Evolutionary conservation across 78 protist species (phyloP), one percentile per base, ranked within the genome.

Genomic region (Dictyostelium discoideum): DNA sequence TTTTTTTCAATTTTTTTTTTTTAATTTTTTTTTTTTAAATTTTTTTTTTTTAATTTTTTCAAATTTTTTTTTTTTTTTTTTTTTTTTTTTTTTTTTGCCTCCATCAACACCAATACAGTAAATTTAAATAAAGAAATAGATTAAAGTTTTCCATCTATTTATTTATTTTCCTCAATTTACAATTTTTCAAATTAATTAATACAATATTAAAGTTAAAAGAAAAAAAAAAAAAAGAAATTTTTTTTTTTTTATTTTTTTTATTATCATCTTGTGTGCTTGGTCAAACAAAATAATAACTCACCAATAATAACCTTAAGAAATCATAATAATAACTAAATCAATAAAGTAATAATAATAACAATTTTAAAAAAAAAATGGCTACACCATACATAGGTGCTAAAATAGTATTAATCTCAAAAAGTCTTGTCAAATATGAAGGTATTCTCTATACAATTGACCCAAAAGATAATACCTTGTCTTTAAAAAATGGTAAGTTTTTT

Each of bases 321-420:
- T 11, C 37, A 32, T 32, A 44, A 54, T 54, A 54, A 54, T 54
- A 54, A 54, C 3, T 14, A 54, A 54, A 57, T 57, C 5, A 57
- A 18, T 18, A 57, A 18, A 11, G 18, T 4, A 73, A 73, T 32
- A 72, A 72, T 10, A 32, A 77, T 40, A 77, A 77, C 40, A 32
- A 32, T 32, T 32, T 32, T 20, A 40, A 16, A 69, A 69, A 40
- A 16, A 69, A 69, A 88, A 88, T 88, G 93, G 50, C 93, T 7
- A 88, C 93, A 37, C 93, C 84, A 78, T 88, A 79, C 67, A 88
- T 88, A 39, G 93, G 93, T 39, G 69, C 93, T 40, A 88, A 88
- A 37, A 88, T 88, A 44, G 93, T 88, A 37, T 80, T 88, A 42
- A 88, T 88, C 37, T 50, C 93, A 88, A 88, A 88, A 42, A 88